These are phyloP conservation scores for Xylaria curta DNA, from an alignment of 495 filamentous ascomycete species.

Conservation along the genomic window DNA sequence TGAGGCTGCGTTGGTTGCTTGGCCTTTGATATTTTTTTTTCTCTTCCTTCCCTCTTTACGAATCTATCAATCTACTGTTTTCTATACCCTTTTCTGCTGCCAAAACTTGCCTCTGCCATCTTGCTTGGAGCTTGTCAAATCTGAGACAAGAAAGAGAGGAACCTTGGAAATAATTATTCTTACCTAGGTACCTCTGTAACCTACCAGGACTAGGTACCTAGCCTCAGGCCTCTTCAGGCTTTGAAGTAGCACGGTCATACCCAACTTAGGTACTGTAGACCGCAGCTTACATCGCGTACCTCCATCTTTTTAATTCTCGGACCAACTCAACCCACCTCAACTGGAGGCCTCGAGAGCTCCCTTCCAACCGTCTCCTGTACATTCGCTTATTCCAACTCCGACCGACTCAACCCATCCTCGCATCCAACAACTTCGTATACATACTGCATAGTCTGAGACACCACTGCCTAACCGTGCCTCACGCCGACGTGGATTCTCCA, in stretches of 20 bases:
- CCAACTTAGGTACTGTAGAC: not conserved
- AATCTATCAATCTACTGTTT: not conserved
- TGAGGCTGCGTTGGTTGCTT: not conserved
- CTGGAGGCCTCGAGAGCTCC: constrained; percentile 11
- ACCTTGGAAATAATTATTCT: not conserved
- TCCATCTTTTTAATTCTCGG: not conserved
- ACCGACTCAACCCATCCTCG: not conserved
- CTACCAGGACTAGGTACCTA: not conserved
- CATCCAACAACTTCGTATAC: not conserved
- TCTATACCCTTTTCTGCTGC: not conserved
- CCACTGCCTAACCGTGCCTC: not conserved
- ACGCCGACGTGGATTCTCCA: constrained; percentile 12
- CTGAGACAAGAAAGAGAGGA: not conserved
- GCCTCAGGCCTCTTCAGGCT: not conserved
- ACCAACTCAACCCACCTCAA: constrained; percentile 9
- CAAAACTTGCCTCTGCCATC: not conserved
- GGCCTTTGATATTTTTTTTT: not conserved
- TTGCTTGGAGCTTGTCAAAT: not conserved
- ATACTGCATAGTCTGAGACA: constrained; percentile 4
- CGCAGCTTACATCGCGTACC: constrained; percentile 2
- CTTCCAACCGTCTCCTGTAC: constrained; percentile 1
- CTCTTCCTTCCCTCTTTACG: not conserved
- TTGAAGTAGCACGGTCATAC: not conserved
- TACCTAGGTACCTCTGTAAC: not conserved
- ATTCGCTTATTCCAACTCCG: constrained; percentile 11